Base-by-base conservation (phyloP, 768 basidiomycete genomes). In the Daedalea quercina region DNA sequence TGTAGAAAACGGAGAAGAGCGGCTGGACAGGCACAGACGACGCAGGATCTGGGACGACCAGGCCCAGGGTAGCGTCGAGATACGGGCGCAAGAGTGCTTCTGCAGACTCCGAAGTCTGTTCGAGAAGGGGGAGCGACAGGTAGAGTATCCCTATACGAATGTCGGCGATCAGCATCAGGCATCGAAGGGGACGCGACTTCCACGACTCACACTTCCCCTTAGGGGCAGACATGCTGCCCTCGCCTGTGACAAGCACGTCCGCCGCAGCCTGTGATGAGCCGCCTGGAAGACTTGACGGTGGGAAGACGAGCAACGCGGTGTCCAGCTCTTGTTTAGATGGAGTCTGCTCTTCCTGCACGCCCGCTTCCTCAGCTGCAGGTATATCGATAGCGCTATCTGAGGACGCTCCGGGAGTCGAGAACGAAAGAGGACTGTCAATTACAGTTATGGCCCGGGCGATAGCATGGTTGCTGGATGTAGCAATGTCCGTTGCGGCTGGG, bases 211-310 rank as follows among this genome's bases (percentile, higher is more conserved):
- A 87, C 75, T 83, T 84, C 2, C 81, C 87, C 46, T 73, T 70
- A 0, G 92, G 92, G 20, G 87, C 76, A 3, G 86, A 83, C 71
- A 90, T 72, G 13, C 84, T 84, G 9, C 80, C 84, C 61, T 85
- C 80, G 2, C 91, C 92, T 1, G 82, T 79, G 20, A 87, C 70
- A 31, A 94, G 67, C 1, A 76, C 81, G 44, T 82, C 84, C 3
- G 82, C 75, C 9, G 72, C 70, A 1, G 70, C 70, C 3, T 67
- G 66, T 2, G 74, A 70, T 20, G 82, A 82, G 24, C 73, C 79
- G 37, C 55, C 65, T 1, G 65, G 50, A 8, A 88, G 61, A 0
- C 81, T 78, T 1, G 70, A 72, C 1, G 91, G 92, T 0, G 91
- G 87, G 57, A 92, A 90, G 3, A 92, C 75, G 4, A 93, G 63